Evolutionary conservation across 805 yeast species (phyloP).

Genomic region (Clavispora vitiphila): DNA sequence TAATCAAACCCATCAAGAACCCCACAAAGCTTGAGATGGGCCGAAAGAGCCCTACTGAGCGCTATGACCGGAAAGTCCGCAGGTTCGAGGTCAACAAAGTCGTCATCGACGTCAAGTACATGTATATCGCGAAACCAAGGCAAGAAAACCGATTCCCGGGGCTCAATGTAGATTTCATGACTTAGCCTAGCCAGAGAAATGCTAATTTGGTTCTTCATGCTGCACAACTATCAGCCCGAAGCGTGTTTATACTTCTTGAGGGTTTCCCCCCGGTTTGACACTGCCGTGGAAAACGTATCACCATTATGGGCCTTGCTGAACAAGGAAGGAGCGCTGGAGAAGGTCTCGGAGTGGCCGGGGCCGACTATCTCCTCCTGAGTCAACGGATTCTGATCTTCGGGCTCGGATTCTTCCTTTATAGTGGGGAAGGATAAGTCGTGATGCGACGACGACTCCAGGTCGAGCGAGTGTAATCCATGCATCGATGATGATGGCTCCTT

Average conservation of each 20-base stretch:
- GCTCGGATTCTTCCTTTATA: not conserved
- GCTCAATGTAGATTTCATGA: not conserved
- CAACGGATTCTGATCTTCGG: not conserved
- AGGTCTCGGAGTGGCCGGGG: not conserved
- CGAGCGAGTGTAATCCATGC: not conserved
- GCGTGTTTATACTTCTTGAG: not conserved
- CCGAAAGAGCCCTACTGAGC: conserved; percentile 11
- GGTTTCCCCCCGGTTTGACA: not conserved
- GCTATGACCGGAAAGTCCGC: conserved; percentile 9
- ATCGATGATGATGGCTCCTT: not conserved
- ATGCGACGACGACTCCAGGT: not conserved
- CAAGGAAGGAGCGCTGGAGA: not conserved
- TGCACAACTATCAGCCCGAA: not conserved
- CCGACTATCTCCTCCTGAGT: not conserved
- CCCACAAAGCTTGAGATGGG: conserved; percentile 11
- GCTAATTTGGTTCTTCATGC: not conserved
- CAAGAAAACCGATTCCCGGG: not conserved
- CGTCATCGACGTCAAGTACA: conserved; percentile 7
- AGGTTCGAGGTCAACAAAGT: conserved; percentile 9
- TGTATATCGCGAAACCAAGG: conserved; percentile 11
- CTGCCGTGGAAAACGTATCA: not conserved
- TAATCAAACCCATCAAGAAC: conserved; percentile 11
- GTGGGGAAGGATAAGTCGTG: not conserved
- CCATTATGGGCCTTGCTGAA: not conserved
- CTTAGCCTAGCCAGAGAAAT: not conserved